Base-by-base conservation (phyloP, 441 rosid genomes). In the Gossypium schwendimanii region DNA sequence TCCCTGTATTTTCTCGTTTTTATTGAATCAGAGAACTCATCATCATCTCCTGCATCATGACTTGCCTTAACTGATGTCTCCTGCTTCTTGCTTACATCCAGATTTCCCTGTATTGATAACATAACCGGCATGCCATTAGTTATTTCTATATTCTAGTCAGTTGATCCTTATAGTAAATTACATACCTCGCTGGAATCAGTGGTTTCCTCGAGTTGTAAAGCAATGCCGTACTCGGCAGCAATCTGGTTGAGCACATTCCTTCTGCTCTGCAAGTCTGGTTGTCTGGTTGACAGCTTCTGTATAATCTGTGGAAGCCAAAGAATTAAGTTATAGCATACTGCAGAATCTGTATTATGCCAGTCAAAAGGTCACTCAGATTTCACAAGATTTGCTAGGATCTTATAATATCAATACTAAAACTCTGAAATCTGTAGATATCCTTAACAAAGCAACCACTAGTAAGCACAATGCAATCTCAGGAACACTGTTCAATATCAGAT, bases 251-350 rank as follows among this genome's bases (percentile, higher is more conserved):
- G 83, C 65, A 80, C 81, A 75, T 87, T 88, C 84, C 77, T 81
- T 79, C 81, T 86, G 83, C 44, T 84, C 74, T 89, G 91, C 81
- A 76, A 70, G 55, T 76, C 77, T 9, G 98, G 93, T 76, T 75
- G 86, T 79, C 92, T 87, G 18, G 98, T 92, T 1, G 97, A 92
- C 28, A 94, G 83, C 90, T 89, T 92, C 64, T 86, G 97, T 73
- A 91, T 75, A 79, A 92, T 86, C 99, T 92, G 74, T 71, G 73
- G 20, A 31, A 78, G 28, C 50, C 33, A 52, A 21, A 89, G 8
- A 31, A 67, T 49, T 26, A 39, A 39, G 15, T 20, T 39, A 24
- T n/a, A 24, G 39, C 33, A 44, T 39, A 21, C 33, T 44, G 36
- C 58, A 47, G 41, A 47, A 31, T 31, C 6, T 31, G 33, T 31